Base-by-base conservation (phyloP, 768 basidiomycete species). In the Strobilomyces dryophilus region DNA sequence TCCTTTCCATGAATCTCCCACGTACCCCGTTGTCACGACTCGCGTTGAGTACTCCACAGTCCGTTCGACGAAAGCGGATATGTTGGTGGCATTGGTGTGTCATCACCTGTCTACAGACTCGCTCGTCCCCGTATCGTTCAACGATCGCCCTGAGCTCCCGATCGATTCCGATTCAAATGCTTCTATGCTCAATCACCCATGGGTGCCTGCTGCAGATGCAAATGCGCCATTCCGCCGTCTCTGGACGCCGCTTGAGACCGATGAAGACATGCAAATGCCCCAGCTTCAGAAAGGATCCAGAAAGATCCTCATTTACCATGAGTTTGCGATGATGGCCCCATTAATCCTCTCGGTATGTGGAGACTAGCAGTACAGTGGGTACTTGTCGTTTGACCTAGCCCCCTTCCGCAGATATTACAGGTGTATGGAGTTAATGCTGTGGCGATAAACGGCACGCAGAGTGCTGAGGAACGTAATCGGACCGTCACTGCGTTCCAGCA, bases 261-360 rank as follows among this genome's bases (percentile, higher is more conserved):
- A 31, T 17, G 32, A 44, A 26, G 9, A 17, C 14, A 41, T 20
- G 14, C 17, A 37, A 35, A 29, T 49, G 36, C 47, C 53, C 18
- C n/a, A n/a, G n/a, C n/a, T n/a, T n/a, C n/a, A n/a, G n/a, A 2
- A 10, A 37, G 47, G 18, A 49, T 29, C 14, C 27, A n/a, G 43
- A 3, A 54, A 49, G 43, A 49, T 54, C 5, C 11, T 54, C 17
- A 34, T 54, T 5, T 54, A 54, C 34, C 53, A 54, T 5, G 31
- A 54, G 12, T 54, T 54, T 31, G 47, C 47, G 6, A 54, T 54
- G 47, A 54, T 54, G 47, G 47, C 53, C 2, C 53, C 43, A 3
- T 18, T 54, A 17, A 54, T 54, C 15, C 47, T 54, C 48, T 54
- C 53, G 3, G 53, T 34, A 27, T 49, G 48, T 40, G n/a, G n/a